These are phyloP conservation scores for Trametes pubescens DNA, from an alignment of 1,284 basidiomycete genomes.

Conservation along the genomic window DNA sequence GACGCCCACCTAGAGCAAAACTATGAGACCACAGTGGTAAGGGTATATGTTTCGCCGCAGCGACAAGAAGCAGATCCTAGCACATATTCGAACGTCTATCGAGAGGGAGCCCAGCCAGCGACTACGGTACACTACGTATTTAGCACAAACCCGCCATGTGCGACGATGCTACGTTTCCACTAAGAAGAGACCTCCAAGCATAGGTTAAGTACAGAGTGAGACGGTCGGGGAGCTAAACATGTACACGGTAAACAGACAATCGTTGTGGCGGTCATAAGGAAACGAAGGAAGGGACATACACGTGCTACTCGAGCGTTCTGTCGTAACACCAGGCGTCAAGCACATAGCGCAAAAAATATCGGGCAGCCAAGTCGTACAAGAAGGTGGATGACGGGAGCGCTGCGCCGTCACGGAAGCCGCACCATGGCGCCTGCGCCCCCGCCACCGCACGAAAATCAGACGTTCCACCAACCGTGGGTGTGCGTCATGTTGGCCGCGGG, in stretches of 20 bases:
- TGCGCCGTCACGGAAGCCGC: not conserved
- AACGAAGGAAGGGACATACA: not conserved
- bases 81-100: conserved; percentile 9
- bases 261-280: conserved; percentile 5
- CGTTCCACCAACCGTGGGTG: not conserved
- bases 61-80: not conserved
- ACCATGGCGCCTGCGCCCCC: conserved; percentile 1
- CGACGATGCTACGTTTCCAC: conserved; percentile 14
- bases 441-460: not conserved
- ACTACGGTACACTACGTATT: conserved; percentile 18
- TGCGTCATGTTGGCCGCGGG: conserved; percentile 21
- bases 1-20: no score
- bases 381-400: not conserved
- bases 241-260: conserved; percentile 3
- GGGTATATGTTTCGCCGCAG: not conserved
- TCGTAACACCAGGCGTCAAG: not conserved
- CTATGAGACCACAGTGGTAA: not conserved
- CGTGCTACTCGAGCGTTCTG: conserved; percentile 14
- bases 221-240: not conserved
- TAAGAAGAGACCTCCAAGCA: conserved; percentile 6
- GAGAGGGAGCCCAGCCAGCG: not conserved
- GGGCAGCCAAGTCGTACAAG: not conserved
- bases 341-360: not conserved
- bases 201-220: conserved; percentile 1
- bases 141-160: conserved; percentile 1